phyloP scores from a whole-genome alignment of 441 rosid species.

The Raphanus hybrid region DNA sequence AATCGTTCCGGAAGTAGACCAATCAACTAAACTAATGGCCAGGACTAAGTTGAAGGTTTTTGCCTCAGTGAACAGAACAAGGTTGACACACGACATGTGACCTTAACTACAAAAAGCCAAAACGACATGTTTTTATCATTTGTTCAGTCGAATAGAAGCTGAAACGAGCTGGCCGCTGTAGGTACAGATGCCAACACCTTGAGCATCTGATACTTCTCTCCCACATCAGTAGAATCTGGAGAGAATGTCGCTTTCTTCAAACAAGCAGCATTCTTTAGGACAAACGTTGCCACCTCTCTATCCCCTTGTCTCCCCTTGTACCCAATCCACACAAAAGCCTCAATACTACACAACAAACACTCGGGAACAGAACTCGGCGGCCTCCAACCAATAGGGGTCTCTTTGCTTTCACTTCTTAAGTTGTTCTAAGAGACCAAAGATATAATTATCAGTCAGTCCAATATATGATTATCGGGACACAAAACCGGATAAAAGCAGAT shows the following conservation, averaged over 20 bases:
- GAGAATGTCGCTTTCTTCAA: neutral
- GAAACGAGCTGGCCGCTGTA: neutral
- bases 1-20: too few species aligned
- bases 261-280: neutral
- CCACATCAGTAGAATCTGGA: neutral
- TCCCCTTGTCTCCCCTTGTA: neutral
- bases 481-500: neutral
- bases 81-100: too few species aligned
- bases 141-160: neutral
- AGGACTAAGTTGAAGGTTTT: too few species aligned
- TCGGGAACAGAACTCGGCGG: neutral
- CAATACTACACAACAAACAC: neutral
- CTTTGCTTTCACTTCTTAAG: neutral
- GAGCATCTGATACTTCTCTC: neutral
- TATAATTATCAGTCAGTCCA: neutral
- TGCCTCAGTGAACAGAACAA: too few species aligned
- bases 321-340: neutral
- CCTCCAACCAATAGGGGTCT: neutral
- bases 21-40: too few species aligned
- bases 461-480: neutral
- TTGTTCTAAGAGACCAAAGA: slow-evolving; percentile 14
- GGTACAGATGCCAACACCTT: neutral
- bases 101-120: too few species aligned
- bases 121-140: too few species aligned
- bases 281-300: neutral